Evolutionary conservation across 2,329 filamentous ascomycete genomes (phyloP).

Genomic region (Talaromyces sp.): DNA sequence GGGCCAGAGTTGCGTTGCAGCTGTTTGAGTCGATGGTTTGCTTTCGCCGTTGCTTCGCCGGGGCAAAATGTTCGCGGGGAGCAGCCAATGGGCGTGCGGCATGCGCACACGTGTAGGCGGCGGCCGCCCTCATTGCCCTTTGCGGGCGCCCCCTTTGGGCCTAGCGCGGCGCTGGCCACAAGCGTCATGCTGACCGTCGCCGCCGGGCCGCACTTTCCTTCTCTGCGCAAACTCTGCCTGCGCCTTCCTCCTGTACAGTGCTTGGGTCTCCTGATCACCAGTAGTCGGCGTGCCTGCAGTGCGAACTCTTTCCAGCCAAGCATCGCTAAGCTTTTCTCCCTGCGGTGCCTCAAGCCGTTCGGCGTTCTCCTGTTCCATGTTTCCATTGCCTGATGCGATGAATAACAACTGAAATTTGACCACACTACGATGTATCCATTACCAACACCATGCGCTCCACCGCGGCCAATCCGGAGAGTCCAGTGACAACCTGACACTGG

Average conservation of each 20-base stretch:
- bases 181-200: neutral
- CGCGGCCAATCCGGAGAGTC: neutral
- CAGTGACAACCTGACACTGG: neutral
- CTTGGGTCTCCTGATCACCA: too few relatives aligned
- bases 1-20: neutral
- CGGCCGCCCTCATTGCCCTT: neutral
- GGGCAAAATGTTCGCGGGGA: neutral
- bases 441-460: neutral
- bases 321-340: neutral
- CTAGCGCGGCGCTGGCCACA: neutral
- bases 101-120: neutral
- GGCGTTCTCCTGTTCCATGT: neutral
- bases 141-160: neutral
- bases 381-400: too few relatives aligned
- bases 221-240: neutral
- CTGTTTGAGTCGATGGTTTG: neutral
- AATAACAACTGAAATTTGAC: neutral
- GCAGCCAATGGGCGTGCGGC: neutral
- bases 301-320: neutral
- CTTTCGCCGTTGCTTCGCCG: too few relatives aligned
- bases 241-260: neutral
- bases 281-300: neutral
- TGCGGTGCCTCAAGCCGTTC: neutral
- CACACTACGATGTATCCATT: neutral
- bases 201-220: neutral